Base-by-base conservation (phyloP, 2,329 filamentous ascomycete species). In the Trichophyton mentagrophytes region DNA sequence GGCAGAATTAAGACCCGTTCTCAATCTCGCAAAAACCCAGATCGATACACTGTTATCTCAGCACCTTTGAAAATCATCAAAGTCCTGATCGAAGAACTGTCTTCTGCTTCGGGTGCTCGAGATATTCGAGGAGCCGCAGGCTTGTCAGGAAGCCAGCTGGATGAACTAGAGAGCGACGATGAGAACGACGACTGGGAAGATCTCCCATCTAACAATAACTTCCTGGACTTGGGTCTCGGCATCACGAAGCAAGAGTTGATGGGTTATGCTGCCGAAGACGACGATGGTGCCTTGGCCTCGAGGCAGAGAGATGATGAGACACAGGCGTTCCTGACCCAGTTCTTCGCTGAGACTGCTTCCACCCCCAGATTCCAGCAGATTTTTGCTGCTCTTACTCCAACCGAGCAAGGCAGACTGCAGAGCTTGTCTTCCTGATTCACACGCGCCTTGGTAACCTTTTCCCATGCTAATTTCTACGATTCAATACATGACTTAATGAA, bases 31-130 rank as follows among this genome's bases (percentile, higher is more conserved):
- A 83, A 87, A 71, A 92, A 92, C 71, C 93, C 93, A 15, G 91
- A 96, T 71, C 86, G 87, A 71, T 97, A 87, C 77, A 96, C 90
- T 4, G 84, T 88, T 63, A 85, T 99, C 62, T 84, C 91, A 0
- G 91, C 91, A 0, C 86, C 89, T 1, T 81, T 99, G 69, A 99
- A 99, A 77, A 96, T 99, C 63, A 77, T 97, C 74, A 99, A 99
- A 78, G 87, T 97, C 3, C 83, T 99, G 7, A 87, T 97, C 55
- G 90, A 96, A 70, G 93, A 99, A 75, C 83, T 99, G 2, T 79
- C 88, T 4, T 90, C 89, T 0, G 89, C 90, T 1, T 86, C 88
- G 3, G 89, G 89, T 11, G 73, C 66, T 63, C 71, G 72, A 51
- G 73, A 74, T 55, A 72, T 73, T 33, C 81, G 84, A 58, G 78